A percentile compares a stretch with the other conserved stretches of the same genome.
Conservation (phyloP, 495 filamentous ascomycete species). For the Physcia stellaris region DNA sequence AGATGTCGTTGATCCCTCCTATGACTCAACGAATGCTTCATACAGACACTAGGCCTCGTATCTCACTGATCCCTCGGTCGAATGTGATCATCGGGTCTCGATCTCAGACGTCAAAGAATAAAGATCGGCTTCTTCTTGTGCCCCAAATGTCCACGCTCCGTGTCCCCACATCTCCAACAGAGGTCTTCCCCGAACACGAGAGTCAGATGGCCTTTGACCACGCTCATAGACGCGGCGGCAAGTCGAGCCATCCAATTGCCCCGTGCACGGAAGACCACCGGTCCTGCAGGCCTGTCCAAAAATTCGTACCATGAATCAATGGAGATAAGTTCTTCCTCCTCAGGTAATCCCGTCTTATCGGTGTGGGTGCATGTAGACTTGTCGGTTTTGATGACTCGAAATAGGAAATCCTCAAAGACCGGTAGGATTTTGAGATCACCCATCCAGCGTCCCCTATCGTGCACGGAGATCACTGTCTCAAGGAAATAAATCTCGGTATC, state of each 20-base stretch:
- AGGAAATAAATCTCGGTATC: conserved; percentile 18
- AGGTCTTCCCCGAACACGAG: neutral
- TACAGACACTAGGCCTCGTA: too few relatives aligned
- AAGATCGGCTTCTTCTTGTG: too few relatives aligned
- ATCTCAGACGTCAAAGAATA: too few relatives aligned
- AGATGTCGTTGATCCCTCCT: too few relatives aligned
- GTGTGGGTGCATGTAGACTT: neutral
- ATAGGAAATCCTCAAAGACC: neutral
- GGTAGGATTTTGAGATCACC: conserved; percentile 23
- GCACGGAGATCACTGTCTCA: conserved; percentile 20
- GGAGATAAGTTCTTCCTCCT: too few relatives aligned
- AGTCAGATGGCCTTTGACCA: conserved; percentile 3
- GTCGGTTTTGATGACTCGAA: neutral
- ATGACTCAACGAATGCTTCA: too few relatives aligned
- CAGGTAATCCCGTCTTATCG: too few relatives aligned
- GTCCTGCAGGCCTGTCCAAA: conserved; percentile 6
- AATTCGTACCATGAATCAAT: conserved; percentile 17
- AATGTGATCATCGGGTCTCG: too few relatives aligned
- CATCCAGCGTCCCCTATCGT: conserved; percentile 23
- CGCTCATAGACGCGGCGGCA: conserved; percentile 11
- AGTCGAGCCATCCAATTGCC: conserved; percentile 15
- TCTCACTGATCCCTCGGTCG: too few relatives aligned
- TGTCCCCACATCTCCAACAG: conserved; percentile 2
- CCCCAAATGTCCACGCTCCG: too few relatives aligned
- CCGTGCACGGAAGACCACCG: conserved; percentile 10